These are phyloP conservation scores for Salix dunnii DNA, from an alignment of 345 rosid genomes.

Conservation along the genomic window DNA sequence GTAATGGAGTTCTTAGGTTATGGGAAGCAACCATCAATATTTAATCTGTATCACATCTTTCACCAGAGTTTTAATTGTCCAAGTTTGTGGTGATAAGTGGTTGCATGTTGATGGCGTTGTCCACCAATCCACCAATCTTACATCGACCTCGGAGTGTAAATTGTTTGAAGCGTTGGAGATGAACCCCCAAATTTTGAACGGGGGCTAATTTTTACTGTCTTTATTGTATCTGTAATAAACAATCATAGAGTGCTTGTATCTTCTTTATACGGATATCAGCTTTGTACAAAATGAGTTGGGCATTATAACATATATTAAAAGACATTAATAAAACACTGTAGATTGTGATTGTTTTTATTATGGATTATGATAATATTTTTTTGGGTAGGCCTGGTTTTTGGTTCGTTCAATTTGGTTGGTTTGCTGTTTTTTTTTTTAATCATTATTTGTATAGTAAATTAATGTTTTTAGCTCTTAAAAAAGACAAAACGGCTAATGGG, in stretches of 20 bases:
- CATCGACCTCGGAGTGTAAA: neutral
- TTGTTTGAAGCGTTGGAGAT: neutral
- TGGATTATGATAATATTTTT: too few species aligned
- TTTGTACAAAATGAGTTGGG: neutral
- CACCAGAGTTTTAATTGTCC: neutral
- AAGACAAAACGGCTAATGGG: too few species aligned
- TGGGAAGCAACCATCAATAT: conserved; percentile 99
- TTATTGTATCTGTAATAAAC: neutral
- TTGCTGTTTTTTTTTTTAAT: too few species aligned
- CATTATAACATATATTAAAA: too few species aligned
- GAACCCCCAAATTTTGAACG: neutral
- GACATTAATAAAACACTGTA: too few species aligned
- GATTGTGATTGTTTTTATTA: too few species aligned
- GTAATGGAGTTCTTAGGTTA: conserved; percentile 86
- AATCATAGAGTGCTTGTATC: neutral
- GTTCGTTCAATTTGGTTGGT: too few species aligned
- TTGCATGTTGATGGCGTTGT: neutral
- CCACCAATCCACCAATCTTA: neutral
- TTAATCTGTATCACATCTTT: conserved; percentile 15
- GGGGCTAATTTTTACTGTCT: neutral
- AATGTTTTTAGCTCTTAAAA: too few species aligned
- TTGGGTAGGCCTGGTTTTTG: too few species aligned
- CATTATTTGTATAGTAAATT: too few species aligned
- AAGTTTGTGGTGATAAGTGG: neutral
- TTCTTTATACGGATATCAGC: neutral